A percentile compares a stretch with the other conserved stretches of the same genome.
Conservation (phyloP, 805 yeast genomes). For the Isabelozyma rhagii region DNA sequence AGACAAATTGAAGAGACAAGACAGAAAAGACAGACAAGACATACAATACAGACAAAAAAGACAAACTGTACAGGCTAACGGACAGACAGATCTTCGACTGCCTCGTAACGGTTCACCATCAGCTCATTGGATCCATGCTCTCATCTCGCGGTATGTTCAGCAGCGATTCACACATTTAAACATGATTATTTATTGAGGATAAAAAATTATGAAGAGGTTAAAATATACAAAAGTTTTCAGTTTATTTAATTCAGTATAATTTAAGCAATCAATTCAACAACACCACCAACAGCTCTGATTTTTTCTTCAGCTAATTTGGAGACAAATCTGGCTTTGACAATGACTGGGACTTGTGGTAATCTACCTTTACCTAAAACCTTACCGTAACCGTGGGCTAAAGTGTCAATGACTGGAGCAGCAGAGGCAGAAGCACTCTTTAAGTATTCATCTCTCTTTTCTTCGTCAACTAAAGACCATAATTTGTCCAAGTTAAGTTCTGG, state of each 20-base stretch:
- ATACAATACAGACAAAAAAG: neutral
- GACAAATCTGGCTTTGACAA: slow-evolving; percentile 99
- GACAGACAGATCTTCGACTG: neutral
- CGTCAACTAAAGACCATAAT: slow-evolving; percentile 95
- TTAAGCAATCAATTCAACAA: slow-evolving; percentile 98
- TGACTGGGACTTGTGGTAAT: slow-evolving; percentile 96
- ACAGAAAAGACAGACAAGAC: neutral
- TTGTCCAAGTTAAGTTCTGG: slow-evolving; percentile 98
- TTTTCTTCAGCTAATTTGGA: slow-evolving; percentile 99
- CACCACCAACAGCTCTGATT: slow-evolving; percentile 99
- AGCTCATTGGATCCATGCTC: no score
- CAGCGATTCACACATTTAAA: no score
- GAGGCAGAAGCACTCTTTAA: slow-evolving; percentile 77
- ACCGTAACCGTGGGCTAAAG: slow-evolving; percentile 99
- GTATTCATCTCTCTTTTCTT: slow-evolving; percentile 92
- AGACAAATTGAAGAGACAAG: no score
- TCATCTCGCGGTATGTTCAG: no score
- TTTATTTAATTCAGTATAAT: slow-evolving; percentile 8
- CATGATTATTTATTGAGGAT: neutral
- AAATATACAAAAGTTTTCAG: slow-evolving; percentile 3
- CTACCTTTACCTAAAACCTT: slow-evolving; percentile 99
- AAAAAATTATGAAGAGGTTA: slow-evolving; percentile 1
- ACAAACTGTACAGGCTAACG: neutral
- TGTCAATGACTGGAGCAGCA: slow-evolving; percentile 98
- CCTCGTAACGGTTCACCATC: no score